Evolutionary conservation across 2,329 filamentous ascomycete species (phyloP).

Genomic region (Remersonia thermophila): DNA sequence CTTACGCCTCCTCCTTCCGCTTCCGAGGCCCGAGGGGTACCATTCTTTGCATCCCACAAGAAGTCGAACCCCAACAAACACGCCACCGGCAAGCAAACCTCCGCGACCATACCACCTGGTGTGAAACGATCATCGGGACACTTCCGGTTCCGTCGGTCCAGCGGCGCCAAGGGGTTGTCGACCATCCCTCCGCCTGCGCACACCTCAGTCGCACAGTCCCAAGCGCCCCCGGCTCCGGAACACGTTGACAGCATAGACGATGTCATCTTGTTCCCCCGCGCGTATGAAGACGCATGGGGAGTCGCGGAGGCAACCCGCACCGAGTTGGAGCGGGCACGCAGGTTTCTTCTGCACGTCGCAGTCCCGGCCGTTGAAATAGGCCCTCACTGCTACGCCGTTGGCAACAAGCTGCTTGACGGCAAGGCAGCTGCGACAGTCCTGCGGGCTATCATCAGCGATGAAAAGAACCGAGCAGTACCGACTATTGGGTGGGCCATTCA

Average conservation of each 20-base stretch:
- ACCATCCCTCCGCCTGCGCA: not conserved
- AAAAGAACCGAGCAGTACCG: conserved; percentile 16
- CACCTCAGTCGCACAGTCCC: not conserved
- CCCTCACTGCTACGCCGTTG: too few relatives aligned
- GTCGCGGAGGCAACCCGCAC: conserved; percentile 12
- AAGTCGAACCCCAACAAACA: not conserved
- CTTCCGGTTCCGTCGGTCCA: conserved; percentile 4
- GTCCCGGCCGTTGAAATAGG: conserved; percentile 13
- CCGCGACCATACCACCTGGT: too few relatives aligned
- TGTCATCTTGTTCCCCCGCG: conserved; percentile 21
- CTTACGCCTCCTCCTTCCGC: not conserved
- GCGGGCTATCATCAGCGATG: conserved; percentile 20
- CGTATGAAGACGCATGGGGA: conserved; percentile 24
- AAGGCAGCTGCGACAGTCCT: conserved; percentile 15
- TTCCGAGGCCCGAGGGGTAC: not conserved
- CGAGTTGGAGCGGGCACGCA: conserved; percentile 22
- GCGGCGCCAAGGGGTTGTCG: conserved; percentile 1
- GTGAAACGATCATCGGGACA: not conserved
- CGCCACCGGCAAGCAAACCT: too few relatives aligned
- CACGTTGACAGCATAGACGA: conserved; percentile 6
- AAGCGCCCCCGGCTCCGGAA: not conserved
- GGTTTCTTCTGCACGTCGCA: conserved; percentile 22
- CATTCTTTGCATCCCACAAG: conserved; percentile 1
- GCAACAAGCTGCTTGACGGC: conserved; percentile 8
- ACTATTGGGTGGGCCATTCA: conserved; percentile 21